Base-by-base conservation (phyloP, 2,329 filamentous ascomycete genomes). In the Epichloe festucae region DNA sequence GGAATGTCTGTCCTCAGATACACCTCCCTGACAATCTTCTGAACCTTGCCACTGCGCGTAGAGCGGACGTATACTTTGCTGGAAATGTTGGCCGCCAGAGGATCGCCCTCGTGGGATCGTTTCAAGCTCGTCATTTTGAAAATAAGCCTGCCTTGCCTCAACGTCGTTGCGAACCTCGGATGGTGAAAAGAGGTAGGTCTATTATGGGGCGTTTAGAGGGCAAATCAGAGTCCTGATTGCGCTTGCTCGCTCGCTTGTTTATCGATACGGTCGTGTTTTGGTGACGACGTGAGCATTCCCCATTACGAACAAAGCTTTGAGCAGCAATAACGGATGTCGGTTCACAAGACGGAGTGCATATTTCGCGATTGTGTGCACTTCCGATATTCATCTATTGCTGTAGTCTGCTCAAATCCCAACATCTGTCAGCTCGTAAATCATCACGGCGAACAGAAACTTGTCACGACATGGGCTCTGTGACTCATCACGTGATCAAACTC, bases 1-100 rank as follows among this genome's bases (percentile, higher is more conserved):
- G 93, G 91, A 63, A 98, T 97, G 67, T 98, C 93, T 71, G 91
- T 87, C 67, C 93, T 82, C 55, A 98, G 77, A 70, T 98, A 98
- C 56, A 97, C 78, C 73, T 98, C 93, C 62, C 90, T 83, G 58
- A 98, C 93, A 63, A 98, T 94, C 76, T 98, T 98, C 69, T 97
- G 93, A 54, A 97, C 91, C 73, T 96, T 96, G 69, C 93, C 93
- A 68, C 83, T 93, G 70, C 88, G 90, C 46, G 91, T 95, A 27
- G 93, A 96, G 54, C 93, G 81, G 57, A 98, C 87, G 65, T 94
- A 98, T 61, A 94, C 82, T 72, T 97, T 98, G 78, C 86, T 96
- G 35, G 89, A 91, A 57, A 97, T 85, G 64, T 86, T 95, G 46
- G 84, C 75, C 34, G 82, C 77, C 54, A 73, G 65, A 11, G 76